Evolutionary conservation across 2,329 filamentous ascomycete species (phyloP).

Genomic region (Nemania abortiva): DNA sequence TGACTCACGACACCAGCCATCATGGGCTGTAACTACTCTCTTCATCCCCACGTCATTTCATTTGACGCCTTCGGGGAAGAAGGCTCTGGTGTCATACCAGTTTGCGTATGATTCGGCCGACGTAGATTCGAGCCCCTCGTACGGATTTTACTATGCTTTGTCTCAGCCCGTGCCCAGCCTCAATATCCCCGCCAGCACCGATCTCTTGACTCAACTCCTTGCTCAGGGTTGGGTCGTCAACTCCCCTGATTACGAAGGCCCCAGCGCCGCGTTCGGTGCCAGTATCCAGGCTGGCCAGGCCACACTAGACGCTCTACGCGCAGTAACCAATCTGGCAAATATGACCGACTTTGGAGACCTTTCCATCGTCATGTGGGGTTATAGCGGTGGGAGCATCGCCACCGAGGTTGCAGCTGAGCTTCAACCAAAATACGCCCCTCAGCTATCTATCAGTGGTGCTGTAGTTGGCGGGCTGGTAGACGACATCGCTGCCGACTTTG

Average conservation of each 20-base stretch:
- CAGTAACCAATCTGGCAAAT: slow-evolving; percentile 29
- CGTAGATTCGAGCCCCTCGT: slow-evolving; percentile 56
- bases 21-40: slow-evolving; percentile 57
- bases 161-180: slow-evolving; percentile 19
- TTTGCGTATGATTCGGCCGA: slow-evolving; percentile 54
- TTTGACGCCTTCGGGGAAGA: slow-evolving; percentile 10
- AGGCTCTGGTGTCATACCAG: slow-evolving; percentile 56
- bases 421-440: slow-evolving; percentile 64
- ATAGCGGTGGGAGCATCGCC: slow-evolving; percentile 67
- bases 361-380: slow-evolving; percentile 61
- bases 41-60: slow-evolving; percentile 31
- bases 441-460: slow-evolving; percentile 58
- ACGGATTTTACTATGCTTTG: slow-evolving; percentile 40
- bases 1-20: slow-evolving; percentile 50
- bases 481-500: slow-evolving; percentile 47
- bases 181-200: slow-evolving; percentile 35
- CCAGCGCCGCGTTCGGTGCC: slow-evolving; percentile 50
- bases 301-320: slow-evolving; percentile 39
- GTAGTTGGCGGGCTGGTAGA: slow-evolving; percentile 60
- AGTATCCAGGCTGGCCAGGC: slow-evolving; percentile 40
- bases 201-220: slow-evolving; percentile 53
- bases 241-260: slow-evolving; percentile 61
- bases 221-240: slow-evolving; percentile 61
- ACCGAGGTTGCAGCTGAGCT: slow-evolving; percentile 66
- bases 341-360: neutral